These are phyloP conservation scores for Mytilinidion resinicola DNA, from an alignment of 495 filamentous ascomycete genomes.

Conservation along the genomic window DNA sequence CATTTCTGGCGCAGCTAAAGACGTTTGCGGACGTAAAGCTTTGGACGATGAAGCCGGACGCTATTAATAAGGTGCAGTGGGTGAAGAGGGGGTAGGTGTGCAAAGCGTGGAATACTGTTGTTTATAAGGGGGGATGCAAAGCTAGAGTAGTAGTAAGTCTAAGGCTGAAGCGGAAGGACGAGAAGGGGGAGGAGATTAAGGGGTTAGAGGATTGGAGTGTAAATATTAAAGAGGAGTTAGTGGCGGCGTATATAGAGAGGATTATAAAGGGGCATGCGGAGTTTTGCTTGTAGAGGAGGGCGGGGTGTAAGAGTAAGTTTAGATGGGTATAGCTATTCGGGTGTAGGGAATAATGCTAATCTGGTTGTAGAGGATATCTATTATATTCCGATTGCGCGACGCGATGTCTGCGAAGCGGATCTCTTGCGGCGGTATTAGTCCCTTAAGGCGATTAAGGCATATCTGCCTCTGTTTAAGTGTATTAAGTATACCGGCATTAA, in stretches of 20 bases:
- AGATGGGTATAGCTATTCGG: background rate
- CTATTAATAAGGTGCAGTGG: slow-evolving; percentile 89
- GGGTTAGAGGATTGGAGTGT: slow-evolving; percentile 54
- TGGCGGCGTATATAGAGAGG: slow-evolving; percentile 64
- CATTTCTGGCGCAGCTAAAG: slow-evolving; percentile 72
- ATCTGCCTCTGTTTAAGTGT: slow-evolving; percentile 12
- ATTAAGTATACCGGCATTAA: slow-evolving; percentile 10
- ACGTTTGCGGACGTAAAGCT: slow-evolving; percentile 85
- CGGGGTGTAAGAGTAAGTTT: slow-evolving; percentile 69
- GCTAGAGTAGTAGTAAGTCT: slow-evolving; percentile 75
- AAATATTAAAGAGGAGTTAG: slow-evolving; percentile 56
- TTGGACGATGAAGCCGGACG: slow-evolving; percentile 76
- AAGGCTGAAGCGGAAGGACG: slow-evolving; percentile 19
- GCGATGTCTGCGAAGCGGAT: slow-evolving; percentile 27
- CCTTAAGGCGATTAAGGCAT: slow-evolving; percentile 13
- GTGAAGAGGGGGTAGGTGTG: slow-evolving; percentile 91
- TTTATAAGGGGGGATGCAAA: slow-evolving; percentile 72
- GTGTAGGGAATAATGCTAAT: background rate
- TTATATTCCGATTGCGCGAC: slow-evolving; percentile 33
- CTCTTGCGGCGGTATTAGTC: slow-evolving; percentile 32
- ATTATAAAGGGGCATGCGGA: slow-evolving; percentile 73
- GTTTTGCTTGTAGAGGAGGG: slow-evolving; percentile 77
- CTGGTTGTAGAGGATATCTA: slow-evolving; percentile 36
- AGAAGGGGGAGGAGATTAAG: slow-evolving; percentile 49
- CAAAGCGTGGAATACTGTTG: slow-evolving; percentile 70